These are phyloP conservation scores for Protomyces gravidus DNA, from an alignment of 1,139 yeast genomes.

Conservation along the genomic window DNA sequence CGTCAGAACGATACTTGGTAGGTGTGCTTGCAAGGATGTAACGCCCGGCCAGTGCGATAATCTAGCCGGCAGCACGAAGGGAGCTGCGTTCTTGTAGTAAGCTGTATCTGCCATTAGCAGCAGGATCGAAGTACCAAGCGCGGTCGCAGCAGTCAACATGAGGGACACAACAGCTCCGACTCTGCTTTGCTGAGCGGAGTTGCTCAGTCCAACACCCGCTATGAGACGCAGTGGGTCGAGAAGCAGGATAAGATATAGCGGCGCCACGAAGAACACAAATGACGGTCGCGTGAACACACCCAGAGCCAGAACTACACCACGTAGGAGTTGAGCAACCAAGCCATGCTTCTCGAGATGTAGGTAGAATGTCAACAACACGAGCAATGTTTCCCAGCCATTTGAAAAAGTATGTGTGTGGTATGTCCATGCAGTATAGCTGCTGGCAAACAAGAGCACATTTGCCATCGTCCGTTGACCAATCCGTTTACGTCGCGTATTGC, in stretches of 20 bases:
- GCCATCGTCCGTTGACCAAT: background rate
- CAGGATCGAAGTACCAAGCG: background rate
- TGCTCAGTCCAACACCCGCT: conserved; percentile 37
- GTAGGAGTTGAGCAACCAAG: conserved; percentile 38
- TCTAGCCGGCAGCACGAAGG: background rate
- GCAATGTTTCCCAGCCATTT: conserved; percentile 73
- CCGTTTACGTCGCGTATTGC: background rate
- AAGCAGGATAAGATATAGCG: conserved; percentile 51
- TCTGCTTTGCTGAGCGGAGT: conserved; percentile 43
- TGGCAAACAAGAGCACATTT: conserved; percentile 23
- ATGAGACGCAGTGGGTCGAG: conserved; percentile 44
- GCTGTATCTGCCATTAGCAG: conserved; percentile 50
- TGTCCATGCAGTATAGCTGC: conserved; percentile 61
- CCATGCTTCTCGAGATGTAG: background rate
- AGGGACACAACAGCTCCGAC: conserved; percentile 1
- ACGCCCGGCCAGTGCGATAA: background rate
- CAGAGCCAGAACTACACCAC: conserved; percentile 56
- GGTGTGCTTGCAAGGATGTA: conserved; percentile 11
- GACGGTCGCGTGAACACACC: conserved; percentile 85
- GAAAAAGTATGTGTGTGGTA: conserved; percentile 87
- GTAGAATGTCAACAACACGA: conserved; percentile 44
- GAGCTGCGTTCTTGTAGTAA: conserved; percentile 35
- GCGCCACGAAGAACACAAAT: conserved; percentile 64
- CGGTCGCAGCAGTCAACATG: background rate
- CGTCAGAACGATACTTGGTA: conserved; percentile 50